phyloP scores from a whole-genome alignment of 306 rosid species.

The Ochetophila trinervis region DNA sequence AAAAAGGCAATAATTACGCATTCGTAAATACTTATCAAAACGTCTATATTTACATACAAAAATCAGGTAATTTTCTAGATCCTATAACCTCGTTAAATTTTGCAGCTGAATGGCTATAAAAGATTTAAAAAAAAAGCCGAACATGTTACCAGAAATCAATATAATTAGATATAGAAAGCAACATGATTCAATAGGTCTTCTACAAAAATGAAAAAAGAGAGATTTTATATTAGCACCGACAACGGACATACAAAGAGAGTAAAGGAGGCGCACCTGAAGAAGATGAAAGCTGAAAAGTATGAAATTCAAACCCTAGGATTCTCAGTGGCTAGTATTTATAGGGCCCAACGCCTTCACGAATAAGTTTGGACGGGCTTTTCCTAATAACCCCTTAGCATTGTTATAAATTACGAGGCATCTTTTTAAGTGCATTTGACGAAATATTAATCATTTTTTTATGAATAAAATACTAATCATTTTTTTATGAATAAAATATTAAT shows the following conservation, averaged over 20 bases:
- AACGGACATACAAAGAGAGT: not conserved
- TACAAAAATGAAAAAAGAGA: not conserved
- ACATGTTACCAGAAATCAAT: not conserved
- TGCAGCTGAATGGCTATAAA: not conserved
- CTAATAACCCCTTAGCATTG: not conserved
- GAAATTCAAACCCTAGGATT: constrained; percentile 34
- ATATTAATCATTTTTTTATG: too few species aligned
- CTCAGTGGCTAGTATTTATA: not conserved
- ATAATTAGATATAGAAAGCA: not conserved
- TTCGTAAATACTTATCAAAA: not conserved
- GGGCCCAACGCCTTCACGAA: not conserved
- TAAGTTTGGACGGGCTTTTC: not conserved
- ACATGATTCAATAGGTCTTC: not conserved
- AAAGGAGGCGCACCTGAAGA: constrained; percentile 32
- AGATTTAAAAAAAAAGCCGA: not conserved
- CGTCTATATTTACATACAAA: too few species aligned
- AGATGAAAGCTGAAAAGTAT: not conserved
- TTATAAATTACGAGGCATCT: constrained; percentile 1
- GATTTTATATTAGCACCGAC: not conserved
- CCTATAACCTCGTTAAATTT: not conserved
- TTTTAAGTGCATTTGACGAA: too few species aligned
- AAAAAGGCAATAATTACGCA: not conserved
- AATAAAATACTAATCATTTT: too few species aligned
- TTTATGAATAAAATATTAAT: too few species aligned
- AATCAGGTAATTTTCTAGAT: not conserved